Base-by-base conservation (phyloP, 768 basidiomycete genomes). In the Russula sp. region DNA sequence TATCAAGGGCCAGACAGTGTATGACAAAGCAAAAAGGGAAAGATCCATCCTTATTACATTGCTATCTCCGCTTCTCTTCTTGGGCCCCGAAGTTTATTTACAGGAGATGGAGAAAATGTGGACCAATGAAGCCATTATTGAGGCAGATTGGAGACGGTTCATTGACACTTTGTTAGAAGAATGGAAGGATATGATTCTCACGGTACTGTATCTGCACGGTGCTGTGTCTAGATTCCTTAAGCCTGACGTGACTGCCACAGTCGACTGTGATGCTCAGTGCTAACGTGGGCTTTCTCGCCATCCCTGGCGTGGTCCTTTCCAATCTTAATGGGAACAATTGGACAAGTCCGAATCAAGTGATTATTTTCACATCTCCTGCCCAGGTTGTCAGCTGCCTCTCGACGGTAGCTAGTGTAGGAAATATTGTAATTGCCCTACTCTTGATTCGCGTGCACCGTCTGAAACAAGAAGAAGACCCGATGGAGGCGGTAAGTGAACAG, bases 81-180 rank as follows among this genome's bases (percentile, higher is more conserved):
- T 61, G 5, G 64, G 60, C 4, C 66, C 66, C 0, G 64, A 65
- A 38, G 64, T 45, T 29, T 60, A 65, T 50, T 51, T 66, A n/a
- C 56, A 13, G 13, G 64, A 66, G 10, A n/a, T 65, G 41, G 64
- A 65, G 18, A 55, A 38, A 35, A 32, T 61, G 43, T 66, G 60
- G 56, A 55, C 53, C 0, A 60, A 66, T 49, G 56, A 52, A 7
- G 34, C 61, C 25, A 58, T 66, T 14, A 50, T 60, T 16, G 46
- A 50, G 34, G 25, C 50, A 1, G 41, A 36, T 5, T 66, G 65
- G 65, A 58, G 55, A 47, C 43, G n/a, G 11, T 51, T 60, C 38
- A 58, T 66, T 25, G 18, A 22, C 2, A 64, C 58, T 5, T 29
- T 64, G 3, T 42, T 60, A 13, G 25, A 13, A 2, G 65, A 66